Conservation (phyloP, 345 rosid species). For the Brassica napus region Da-Ae NC_063434.1:318001-318500, state of each 20-base stretch:
- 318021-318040: slow-evolving; percentile 24
- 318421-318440: slow-evolving; percentile 20
- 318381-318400: slow-evolving; percentile 37
- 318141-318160: slow-evolving; percentile 31
- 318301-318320: not conserved
- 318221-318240: not conserved
- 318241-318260: not conserved
- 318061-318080: slow-evolving; percentile 35
- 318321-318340: slow-evolving; percentile 24
- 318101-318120: slow-evolving; percentile 26
- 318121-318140: slow-evolving; percentile 10
- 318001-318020: slow-evolving; percentile 32
- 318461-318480: not conserved
- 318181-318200: not conserved
- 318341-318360: slow-evolving; percentile 27
- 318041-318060: slow-evolving; percentile 33
- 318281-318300: not conserved
- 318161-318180: slow-evolving; percentile 39
- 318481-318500: not conserved
- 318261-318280: not conserved
- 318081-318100: slow-evolving; percentile 40
- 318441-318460: not conserved
- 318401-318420: slow-evolving; percentile 22
- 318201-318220: slow-evolving; percentile 2
- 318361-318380: slow-evolving; percentile 30